Percentiles rank a stretch among this genome's conserved stretches.
Conservation (phyloP, 2,329 filamentous ascomycete species). For the Pseudogymnoascus sp. region DNA sequence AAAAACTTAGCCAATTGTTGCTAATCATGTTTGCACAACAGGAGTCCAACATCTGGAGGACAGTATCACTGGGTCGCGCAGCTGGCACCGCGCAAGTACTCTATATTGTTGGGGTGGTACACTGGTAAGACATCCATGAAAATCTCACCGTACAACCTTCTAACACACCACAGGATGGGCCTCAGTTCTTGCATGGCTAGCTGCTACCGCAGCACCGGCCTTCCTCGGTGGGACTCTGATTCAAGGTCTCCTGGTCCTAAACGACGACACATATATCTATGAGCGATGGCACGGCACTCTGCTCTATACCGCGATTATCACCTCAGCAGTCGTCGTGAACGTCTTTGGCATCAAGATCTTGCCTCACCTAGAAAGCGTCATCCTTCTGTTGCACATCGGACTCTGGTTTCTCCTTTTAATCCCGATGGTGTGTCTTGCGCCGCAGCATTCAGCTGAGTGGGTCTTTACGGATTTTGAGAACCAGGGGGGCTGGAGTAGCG, state of each 20-base stretch:
- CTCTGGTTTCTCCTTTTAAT: conserved; percentile 32
- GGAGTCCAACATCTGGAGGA: conserved; percentile 34
- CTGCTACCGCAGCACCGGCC: conserved; percentile 27
- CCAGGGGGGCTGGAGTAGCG: conserved; percentile 34
- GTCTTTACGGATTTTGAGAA: conserved; percentile 49
- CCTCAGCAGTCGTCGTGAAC: conserved; percentile 41
- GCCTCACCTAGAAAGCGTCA: conserved; percentile 38
- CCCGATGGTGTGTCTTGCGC: conserved; percentile 27
- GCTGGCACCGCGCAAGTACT: conserved; percentile 37
- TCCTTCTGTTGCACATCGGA: conserved; percentile 40
- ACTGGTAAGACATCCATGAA: conserved; percentile 7
- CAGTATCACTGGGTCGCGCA: conserved; percentile 52
- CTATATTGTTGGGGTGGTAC: conserved; percentile 44
- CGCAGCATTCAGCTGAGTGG: conserved; percentile 42
- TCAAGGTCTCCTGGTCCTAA: conserved; percentile 36
- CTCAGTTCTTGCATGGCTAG: conserved; percentile 37
- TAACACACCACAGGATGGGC: conserved; percentile 37
- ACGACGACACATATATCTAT: conserved; percentile 30
- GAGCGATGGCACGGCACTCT: conserved; percentile 41
- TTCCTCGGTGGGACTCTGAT: conserved; percentile 40
- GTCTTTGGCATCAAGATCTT: conserved; percentile 37
- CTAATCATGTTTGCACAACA: conserved; percentile 1
- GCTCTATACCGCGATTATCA: conserved; percentile 38
- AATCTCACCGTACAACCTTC: neutral
- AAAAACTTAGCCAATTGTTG: conserved; percentile 17